These are phyloP conservation scores for Saprolegnia diclina DNA, from an alignment of 352 stramenopile genomes.

Conservation along the genomic window DNA sequence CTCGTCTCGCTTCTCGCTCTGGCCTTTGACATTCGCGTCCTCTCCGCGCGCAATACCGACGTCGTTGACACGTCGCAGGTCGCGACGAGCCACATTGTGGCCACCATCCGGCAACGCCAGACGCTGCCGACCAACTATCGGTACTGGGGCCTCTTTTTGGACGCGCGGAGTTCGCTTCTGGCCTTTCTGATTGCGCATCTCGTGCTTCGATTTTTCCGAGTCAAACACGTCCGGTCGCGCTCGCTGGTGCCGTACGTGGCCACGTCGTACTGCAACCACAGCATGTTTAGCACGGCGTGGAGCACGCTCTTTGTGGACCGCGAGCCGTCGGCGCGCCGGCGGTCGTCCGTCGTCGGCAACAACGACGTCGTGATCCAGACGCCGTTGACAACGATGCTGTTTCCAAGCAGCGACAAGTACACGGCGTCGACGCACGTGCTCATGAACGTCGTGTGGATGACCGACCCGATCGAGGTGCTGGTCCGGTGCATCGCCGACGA, in stretches of 20 bases:
- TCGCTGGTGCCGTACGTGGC: not conserved
- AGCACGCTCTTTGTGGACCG: not conserved
- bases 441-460: constrained; percentile 10
- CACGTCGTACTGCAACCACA: not conserved
- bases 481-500: not conserved
- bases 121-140: not conserved
- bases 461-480: not conserved
- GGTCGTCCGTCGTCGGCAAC: not conserved
- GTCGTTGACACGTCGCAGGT: not conserved
- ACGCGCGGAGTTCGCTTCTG: not conserved
- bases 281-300: not conserved
- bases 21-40: not conserved
- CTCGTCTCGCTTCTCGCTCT: not conserved
- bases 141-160: not conserved
- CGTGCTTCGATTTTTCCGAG: not conserved
- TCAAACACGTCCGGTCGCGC: not conserved
- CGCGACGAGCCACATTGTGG: not conserved
- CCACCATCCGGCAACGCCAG: not conserved
- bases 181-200: not conserved
- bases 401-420: not conserved
- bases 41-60: not conserved
- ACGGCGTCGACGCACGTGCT: not conserved
- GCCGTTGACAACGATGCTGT: not conserved
- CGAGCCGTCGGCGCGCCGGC: not conserved
- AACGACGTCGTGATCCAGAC: no score